Conservation (phyloP, 2,329 filamentous ascomycete genomes). For the Colletotrichum neosansevieriae region DNA sequence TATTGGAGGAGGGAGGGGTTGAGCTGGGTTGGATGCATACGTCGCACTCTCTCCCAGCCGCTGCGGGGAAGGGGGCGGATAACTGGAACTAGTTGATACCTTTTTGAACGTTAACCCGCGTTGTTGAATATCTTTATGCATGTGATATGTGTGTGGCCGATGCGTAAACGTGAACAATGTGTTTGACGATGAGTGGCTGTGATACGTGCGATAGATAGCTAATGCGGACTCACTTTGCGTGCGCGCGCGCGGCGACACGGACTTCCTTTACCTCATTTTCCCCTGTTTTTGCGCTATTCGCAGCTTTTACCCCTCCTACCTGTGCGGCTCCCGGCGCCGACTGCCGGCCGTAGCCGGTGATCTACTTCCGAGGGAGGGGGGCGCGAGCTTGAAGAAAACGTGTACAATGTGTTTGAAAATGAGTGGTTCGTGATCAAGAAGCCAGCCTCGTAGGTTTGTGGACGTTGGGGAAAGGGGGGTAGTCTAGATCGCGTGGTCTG, state of each 20-base stretch:
- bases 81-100: constrained; percentile 10
- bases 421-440: constrained; percentile 14
- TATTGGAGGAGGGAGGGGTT: constrained; percentile 6
- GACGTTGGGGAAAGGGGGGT: constrained; percentile 11
- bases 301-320: neutral
- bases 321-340: no score
- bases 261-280: neutral
- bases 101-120: constrained; percentile 29
- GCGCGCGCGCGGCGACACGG: neutral
- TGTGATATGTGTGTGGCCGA: constrained; percentile 16
- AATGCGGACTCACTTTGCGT: neutral
- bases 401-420: constrained; percentile 25
- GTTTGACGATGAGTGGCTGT: constrained; percentile 28
- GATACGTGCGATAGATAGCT: constrained; percentile 17
- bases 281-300: no score
- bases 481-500: neutral
- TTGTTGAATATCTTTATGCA: constrained; percentile 21
- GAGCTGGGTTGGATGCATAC: constrained; percentile 21
- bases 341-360: no score
- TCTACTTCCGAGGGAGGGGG: no score
- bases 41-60: neutral
- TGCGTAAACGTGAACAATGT: constrained; percentile 29
- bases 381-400: constrained; percentile 11
- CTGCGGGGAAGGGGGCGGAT: no score
- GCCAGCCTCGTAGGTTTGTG: constrained; percentile 26